Evolutionary conservation across 2,329 filamentous ascomycete species (phyloP).

Genomic region (Phyllosticta citribraziliensis): DNA sequence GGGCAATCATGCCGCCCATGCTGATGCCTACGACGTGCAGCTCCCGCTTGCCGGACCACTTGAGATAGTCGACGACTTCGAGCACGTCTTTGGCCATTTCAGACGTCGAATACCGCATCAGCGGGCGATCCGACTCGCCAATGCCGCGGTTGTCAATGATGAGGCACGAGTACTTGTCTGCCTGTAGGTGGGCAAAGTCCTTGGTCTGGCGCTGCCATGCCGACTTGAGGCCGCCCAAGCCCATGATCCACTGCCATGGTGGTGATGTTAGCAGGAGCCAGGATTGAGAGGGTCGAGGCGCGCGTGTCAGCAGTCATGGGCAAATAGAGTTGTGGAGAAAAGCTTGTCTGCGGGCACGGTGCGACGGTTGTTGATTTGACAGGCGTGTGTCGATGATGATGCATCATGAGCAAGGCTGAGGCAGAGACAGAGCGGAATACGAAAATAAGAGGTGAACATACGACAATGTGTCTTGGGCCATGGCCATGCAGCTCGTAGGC

Average conservation of each 20-base stretch:
- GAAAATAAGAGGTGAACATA: conserved; percentile 36
- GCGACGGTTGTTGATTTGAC: not conserved
- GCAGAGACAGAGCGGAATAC: not conserved
- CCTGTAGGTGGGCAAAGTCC: conserved; percentile 66
- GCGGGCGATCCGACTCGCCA: conserved; percentile 67
- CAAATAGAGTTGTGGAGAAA: conserved; percentile 5
- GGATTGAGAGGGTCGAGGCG: not conserved
- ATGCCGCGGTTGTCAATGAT: conserved; percentile 80
- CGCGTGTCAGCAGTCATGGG: conserved; percentile 2
- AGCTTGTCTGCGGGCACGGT: conserved; percentile 7
- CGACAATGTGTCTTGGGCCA: conserved; percentile 62
- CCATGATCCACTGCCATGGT: conserved; percentile 61
- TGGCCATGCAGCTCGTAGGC: conserved; percentile 72
- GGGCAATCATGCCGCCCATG: conserved; percentile 87
- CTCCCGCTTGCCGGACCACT: conserved; percentile 52
- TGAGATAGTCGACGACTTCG: conserved; percentile 59
- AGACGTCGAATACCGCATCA: conserved; percentile 67
- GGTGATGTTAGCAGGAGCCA: not conserved
- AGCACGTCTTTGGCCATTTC: conserved; percentile 75
- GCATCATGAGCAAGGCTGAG: conserved; percentile 9
- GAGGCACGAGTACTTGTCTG: conserved; percentile 60
- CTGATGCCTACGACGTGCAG: conserved; percentile 68
- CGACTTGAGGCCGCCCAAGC: conserved; percentile 57
- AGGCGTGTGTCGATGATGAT: not conserved
- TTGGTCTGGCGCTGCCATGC: conserved; percentile 78